Base-by-base conservation (phyloP, 75 land plant species). In the Adiantum capillusveneris region DNA sequence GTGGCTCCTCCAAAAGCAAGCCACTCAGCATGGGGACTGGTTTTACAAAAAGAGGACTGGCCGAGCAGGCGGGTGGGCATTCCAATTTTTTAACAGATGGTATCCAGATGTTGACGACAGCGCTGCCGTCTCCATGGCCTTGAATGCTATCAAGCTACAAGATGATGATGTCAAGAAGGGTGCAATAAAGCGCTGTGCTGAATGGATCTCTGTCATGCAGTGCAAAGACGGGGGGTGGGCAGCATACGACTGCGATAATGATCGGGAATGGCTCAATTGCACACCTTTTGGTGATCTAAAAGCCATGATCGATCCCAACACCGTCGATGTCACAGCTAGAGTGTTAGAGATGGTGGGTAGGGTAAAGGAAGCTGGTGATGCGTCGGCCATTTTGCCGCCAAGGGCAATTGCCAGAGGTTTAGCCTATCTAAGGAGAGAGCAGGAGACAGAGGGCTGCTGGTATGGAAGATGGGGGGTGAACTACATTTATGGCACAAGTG, bases 391-490 rank as follows among this genome's bases (percentile, higher is more conserved):
- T 9, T 14, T 41, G 43, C 43, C 43, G 43, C 43, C 43, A n/a
- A 24, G n/a, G 25, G 54, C n/a, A n/a, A n/a, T n/a, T 9, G 54
- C 11, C 16, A 9, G 25, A n/a, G 54, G 54, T 7, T 11, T 52
- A 9, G 24, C 11, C 11, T 52, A 52, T n/a, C 54, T 52, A n/a
- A 9, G 11, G 24, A 9, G 54, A n/a, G 25, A 52, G 24, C 54
- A 52, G 25, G 54, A 59, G 61, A 12, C 61, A 18, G 61, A 59
- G 11, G 61, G 61, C 11, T 59, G 20, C 26, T 59, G 61, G 61
- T 59, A 37, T 20, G 61, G 61, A 16, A 11, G 61, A 5, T 59
- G 61, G 61, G 61, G 61, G 7, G 61, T 59, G 17, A 41, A 41
- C 41, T 59, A 59, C 45, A 59, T 59, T 18, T 59, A 37, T 20